Base-by-base conservation (phyloP, 2,329 filamentous ascomycete genomes). In the Aspergillus neoniger region DNA sequence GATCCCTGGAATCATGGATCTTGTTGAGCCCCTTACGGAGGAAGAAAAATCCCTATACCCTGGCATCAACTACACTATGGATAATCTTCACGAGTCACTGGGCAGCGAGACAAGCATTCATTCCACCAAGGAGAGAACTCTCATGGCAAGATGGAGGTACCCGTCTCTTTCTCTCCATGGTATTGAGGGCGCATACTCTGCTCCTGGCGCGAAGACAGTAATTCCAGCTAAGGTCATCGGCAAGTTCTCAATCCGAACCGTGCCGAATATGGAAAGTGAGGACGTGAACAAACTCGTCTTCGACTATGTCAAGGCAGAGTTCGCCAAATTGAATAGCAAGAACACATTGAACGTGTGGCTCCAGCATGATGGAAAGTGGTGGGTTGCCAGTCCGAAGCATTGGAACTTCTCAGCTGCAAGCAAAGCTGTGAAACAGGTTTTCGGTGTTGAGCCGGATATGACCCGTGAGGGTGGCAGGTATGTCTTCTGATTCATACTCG, bases 191-290 rank as follows among this genome's bases (percentile, higher is more conserved):
- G 95, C 92, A 55, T 99, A 96, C 82, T 94, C 91, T 48, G 89
- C 91, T 2, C 90, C 93, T 5, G 95, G 95, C 50, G 95, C 93
- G 59, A 99, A 99, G 86, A 99, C 95, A 1, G 95, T 99, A 71
- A 99, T 99, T 70, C 95, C 95, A 3, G 94, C 95, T 72, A 97
- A 97, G 83, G 95, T 99, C 60, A 91, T 89, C 72, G 95, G 95
- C 80, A 99, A 99, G 82, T 99, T 99, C 83, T 96, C 91, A 54
- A 97, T 99, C 80, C 89, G 95, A 69, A 98, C 93, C 38, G 95
- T 99, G 21, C 95, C 95, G 56, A 87, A 99, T 81, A 99, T 99
- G 95, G 91, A 97, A 76, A 92, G 92, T 69, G 88, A 92, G 59
- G 87, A 89, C 73, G 96, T 96, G 72, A 96, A 96, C 80, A 85